Base-by-base conservation (phyloP, 352 stramenopile genomes). In the Globisporangium echinulatum region DNA sequence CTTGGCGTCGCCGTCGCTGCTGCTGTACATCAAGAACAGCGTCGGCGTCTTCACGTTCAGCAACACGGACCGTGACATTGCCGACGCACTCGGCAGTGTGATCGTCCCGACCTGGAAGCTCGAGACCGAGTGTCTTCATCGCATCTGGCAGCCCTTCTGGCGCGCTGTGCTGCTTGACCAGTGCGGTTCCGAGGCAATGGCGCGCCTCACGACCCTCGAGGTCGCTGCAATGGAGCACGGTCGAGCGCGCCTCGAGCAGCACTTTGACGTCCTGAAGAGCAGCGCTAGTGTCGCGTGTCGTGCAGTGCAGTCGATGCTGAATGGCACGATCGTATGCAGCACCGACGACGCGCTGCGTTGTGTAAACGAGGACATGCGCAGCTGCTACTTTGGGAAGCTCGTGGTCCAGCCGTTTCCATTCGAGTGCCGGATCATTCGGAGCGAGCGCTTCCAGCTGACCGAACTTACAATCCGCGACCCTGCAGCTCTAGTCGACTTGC, bases 71-170 rank as follows among this genome's bases (percentile, higher is more conserved):
- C 61, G 69, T 14, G 61, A 70, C 10, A 59, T 80, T 6, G 46
- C 68, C 39, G 70, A 82, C 52, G 65, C 56, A 0, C 62, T 64
- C 1, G 55, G 62, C 0, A 64, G 49, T 5, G 52, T 59, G 1
- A 57, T 84, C 33, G 42, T 81, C 1, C 61, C 61, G 0, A 33
- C 54, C 6, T 81, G 69, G 75, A 57, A 80, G 39, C 68, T 43
- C 39, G 39, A 43, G 39, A 43, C 67, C 38, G 71, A 84, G 43
- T 52, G 54, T 5, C 76, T 77, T 48, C 64, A 77, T 50, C 69
- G 74, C 33, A 63, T 84, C 13, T 84, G 74, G 74, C 74, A 81
- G 11, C 40, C 62, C 6, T 84, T 84, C 25, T 84, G 74, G 74
- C 36, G 68, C 3, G 52, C 64, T 9, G 7, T 75, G 25, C n/a